Evolutionary conservation across 805 yeast species (phyloP).

Genomic region (Pichia manshurica): DNA sequence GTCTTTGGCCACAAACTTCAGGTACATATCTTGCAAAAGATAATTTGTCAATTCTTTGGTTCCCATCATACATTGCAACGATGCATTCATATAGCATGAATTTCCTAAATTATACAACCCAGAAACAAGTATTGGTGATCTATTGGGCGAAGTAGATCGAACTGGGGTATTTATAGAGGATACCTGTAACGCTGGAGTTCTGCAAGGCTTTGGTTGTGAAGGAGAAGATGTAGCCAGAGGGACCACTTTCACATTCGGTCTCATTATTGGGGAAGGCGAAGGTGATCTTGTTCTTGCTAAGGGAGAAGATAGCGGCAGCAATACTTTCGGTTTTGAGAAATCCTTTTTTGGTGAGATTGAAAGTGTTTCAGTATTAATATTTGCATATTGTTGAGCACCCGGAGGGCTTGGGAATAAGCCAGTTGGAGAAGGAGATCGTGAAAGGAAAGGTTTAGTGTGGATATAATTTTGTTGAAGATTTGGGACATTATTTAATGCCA

Average conservation of each 20-base stretch:
- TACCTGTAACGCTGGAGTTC: not conserved
- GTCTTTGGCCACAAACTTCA: conserved; percentile 61
- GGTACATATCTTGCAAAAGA: conserved; percentile 56
- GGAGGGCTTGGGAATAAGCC: not conserved
- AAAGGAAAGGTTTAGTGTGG: conserved; percentile 6
- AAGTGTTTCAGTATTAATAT: not conserved
- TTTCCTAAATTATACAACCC: conserved; percentile 83
- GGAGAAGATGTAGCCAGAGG: not conserved
- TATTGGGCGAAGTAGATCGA: conserved; percentile 7
- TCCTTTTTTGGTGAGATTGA: not conserved
- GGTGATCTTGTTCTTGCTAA: not conserved
- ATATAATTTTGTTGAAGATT: conserved; percentile 3
- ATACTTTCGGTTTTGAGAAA: not conserved
- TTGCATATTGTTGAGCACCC: not conserved
- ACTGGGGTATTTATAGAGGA: not conserved
- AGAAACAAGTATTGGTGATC: conserved; percentile 36
- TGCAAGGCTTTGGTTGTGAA: not conserved
- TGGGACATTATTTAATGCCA: not conserved
- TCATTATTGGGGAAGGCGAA: not conserved
- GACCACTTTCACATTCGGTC: not conserved
- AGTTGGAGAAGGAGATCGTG: conserved; percentile 13
- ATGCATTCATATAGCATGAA: conserved; percentile 89
- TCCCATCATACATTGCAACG: conserved; percentile 79
- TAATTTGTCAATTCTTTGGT: conserved; percentile 59
- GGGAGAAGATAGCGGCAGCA: not conserved